These are phyloP conservation scores for Cerrena zonata DNA, from an alignment of 1,284 basidiomycete genomes.

Conservation along the genomic window DNA sequence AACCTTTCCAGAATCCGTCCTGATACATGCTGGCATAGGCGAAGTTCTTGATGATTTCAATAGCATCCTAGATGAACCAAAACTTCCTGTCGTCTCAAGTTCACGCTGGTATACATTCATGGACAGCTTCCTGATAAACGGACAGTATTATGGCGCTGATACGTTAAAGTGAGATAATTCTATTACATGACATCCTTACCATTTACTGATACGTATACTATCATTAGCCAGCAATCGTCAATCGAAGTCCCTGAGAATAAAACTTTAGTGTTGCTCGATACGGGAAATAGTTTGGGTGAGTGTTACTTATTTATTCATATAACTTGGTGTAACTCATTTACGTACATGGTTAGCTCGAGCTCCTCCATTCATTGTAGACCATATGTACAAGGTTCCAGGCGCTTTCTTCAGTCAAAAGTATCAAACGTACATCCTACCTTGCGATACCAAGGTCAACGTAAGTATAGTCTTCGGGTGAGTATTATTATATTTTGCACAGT, in stretches of 20 bases:
- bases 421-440: constrained; percentile 9
- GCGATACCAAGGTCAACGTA: constrained; percentile 13
- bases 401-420: constrained; percentile 3
- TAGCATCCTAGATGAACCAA: constrained; percentile 6
- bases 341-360: constrained; percentile 9
- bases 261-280: constrained; percentile 8
- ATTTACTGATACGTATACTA: no score
- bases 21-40: no score
- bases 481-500: neutral
- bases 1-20: no score
- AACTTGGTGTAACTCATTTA: neutral
- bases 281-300: constrained; percentile 7
- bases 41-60: constrained; percentile 12
- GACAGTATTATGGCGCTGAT: constrained; percentile 7
- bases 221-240: neutral
- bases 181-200: no score
- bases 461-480: constrained; percentile 12
- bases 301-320: neutral
- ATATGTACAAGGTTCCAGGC: constrained; percentile 14
- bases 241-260: neutral
- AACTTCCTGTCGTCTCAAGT: constrained; percentile 7
- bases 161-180: neutral
- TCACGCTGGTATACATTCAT: constrained; percentile 10
- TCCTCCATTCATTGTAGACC: constrained; percentile 11
- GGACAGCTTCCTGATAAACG: constrained; percentile 13